Conservation (phyloP, 164 flowering plant genomes). For the Houttuynia cordata region DNA sequence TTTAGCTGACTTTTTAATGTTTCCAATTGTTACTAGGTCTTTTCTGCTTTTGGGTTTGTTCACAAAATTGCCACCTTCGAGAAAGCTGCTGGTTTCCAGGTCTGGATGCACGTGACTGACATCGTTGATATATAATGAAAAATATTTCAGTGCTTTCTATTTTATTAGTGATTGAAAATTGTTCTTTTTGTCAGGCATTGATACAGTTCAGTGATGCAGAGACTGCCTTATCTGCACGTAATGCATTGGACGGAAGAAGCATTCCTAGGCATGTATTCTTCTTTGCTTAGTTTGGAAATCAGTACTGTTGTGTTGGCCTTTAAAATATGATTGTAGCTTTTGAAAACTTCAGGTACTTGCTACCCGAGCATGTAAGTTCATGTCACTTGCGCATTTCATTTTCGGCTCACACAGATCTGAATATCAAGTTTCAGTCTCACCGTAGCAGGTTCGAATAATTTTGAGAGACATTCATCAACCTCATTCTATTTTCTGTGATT, state of each 20-base stretch:
- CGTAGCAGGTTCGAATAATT: constrained; percentile 61
- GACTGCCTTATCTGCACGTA: constrained; percentile 69
- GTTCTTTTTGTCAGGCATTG: constrained; percentile 45
- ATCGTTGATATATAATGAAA: neutral
- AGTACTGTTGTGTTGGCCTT: neutral
- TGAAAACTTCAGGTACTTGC: constrained; percentile 51
- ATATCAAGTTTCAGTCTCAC: constrained; percentile 87
- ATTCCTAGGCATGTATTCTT: constrained; percentile 50
- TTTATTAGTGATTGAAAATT: neutral
- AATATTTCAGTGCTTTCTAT: neutral
- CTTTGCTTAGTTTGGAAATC: neutral
- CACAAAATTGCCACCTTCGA: constrained; percentile 95
- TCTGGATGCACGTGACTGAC: constrained; percentile 6
- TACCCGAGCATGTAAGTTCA: constrained; percentile 69
- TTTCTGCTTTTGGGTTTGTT: constrained; percentile 92
- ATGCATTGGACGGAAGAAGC: constrained; percentile 84
- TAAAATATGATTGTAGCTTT: neutral
- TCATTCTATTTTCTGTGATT: neutral
- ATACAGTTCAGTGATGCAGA: constrained; percentile 70
- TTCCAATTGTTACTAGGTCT: constrained; percentile 45
- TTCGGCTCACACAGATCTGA: constrained; percentile 89
- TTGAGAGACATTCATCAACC: neutral
- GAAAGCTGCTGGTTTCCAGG: constrained; percentile 96
- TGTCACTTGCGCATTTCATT: constrained; percentile 77
- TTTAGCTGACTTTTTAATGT: constrained; percentile 1